Evolutionary conservation across 2,329 filamentous ascomycete species (phyloP), one percentile per base, ranked within the genome.

Genomic region (Blastomyces gilchristii): DNA sequence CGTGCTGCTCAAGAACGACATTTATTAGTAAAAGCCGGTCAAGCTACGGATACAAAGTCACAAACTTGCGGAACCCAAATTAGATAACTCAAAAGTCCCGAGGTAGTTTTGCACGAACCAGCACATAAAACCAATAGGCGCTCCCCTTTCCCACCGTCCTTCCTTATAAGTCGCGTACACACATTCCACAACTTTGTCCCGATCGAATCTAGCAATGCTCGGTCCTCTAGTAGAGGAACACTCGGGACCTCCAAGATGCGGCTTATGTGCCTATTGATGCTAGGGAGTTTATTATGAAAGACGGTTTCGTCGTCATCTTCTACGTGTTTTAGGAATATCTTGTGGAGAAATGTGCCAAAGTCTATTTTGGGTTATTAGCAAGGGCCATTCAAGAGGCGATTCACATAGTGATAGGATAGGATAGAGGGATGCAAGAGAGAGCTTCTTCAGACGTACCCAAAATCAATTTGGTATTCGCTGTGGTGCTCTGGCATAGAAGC

Each of bases 151-250:
- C 61, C 62, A 43, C 57, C 63, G 58, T 64, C 64, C n/a, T 50
- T 41, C 31, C 45, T 64, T 59, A 70, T 65, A 22, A 68, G 60
- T 43, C 71, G 66, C 11, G 66, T 64, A 63, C 74, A 77, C 5
- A 63, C 63, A 65, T 78, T 79, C 77, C 77, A 79, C 43, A 78
- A 61, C 12, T 66, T 67, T 6, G 72, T 73, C 1, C 72, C 76
- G 25, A 68, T 50, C 6, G 65, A 63, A 62, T 76, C 73, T n/a
- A 77, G 64, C 22, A 67, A 62, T 14, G 43, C 65, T 50, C 68
- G 66, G 18, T 50, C 61, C 11, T 67, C 62, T 41, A 60, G 18
- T 1, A 64, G 58, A 14, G 63, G 28, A 37, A 50, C 41, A 14
- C 31, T 45, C n/a, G 58, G 8, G 5, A 62, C 39, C 14, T 69